Evolutionary conservation across 345 rosid species (phyloP).

Genomic region (Linum trigynum): DNA sequence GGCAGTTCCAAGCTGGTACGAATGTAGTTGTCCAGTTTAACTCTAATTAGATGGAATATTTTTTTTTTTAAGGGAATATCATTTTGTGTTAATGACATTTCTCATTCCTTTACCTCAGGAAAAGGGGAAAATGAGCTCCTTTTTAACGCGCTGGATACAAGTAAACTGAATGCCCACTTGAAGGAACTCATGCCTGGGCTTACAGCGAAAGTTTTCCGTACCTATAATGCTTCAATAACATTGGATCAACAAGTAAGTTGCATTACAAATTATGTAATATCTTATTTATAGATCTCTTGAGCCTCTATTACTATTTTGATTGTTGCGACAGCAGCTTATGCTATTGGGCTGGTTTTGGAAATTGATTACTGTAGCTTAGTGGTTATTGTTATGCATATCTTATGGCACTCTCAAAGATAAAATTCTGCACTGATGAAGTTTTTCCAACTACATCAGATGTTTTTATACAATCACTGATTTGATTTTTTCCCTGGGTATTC

Average conservation of each 20-base stretch:
- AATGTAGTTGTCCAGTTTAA: slow-evolving; percentile 11
- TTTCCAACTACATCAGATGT: background rate
- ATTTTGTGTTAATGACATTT: slow-evolving; percentile 1
- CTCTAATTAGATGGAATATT: too few species aligned
- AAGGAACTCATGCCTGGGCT: slow-evolving; percentile 98
- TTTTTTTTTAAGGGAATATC: background rate
- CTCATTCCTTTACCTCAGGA: slow-evolving; percentile 32
- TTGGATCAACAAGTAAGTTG: slow-evolving; percentile 72
- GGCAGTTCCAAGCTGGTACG: slow-evolving; percentile 74
- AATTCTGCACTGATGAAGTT: background rate
- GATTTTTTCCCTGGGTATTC: slow-evolving; percentile 7
- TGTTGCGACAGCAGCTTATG: background rate
- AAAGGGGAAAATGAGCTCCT: slow-evolving; percentile 65
- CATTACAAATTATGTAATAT: slow-evolving; percentile 1
- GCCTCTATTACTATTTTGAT: background rate
- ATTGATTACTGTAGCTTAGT: background rate
- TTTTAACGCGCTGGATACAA: slow-evolving; percentile 83
- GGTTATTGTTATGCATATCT: background rate
- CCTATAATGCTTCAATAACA: slow-evolving; percentile 91
- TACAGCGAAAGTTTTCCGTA: slow-evolving; percentile 99
- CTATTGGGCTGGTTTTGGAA: background rate
- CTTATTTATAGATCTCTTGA: background rate
- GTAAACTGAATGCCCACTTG: slow-evolving; percentile 84
- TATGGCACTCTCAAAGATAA: too few species aligned
- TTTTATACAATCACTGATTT: background rate